Evolutionary conservation across 805 yeast species (phyloP).

Genomic region (Metschnikowia proteae): DNA sequence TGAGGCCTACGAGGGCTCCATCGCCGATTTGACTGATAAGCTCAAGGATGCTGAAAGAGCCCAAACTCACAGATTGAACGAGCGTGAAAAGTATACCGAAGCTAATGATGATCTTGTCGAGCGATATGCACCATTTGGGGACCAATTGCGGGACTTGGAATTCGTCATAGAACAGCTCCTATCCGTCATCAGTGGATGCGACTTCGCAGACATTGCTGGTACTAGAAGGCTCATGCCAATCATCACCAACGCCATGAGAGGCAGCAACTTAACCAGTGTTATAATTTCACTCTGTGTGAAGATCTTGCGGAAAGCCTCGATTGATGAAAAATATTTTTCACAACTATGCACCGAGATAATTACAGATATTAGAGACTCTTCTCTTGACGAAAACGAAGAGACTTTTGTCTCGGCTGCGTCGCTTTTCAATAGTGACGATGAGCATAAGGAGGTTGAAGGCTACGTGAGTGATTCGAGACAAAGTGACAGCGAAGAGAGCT

Average conservation of each 20-base stretch:
- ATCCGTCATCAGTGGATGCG: slow-evolving; percentile 63
- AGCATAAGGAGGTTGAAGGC: slow-evolving; percentile 21
- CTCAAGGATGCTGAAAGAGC: slow-evolving; percentile 10
- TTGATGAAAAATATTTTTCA: slow-evolving; percentile 79
- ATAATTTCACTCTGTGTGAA: slow-evolving; percentile 55
- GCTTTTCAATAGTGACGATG: slow-evolving; percentile 21
- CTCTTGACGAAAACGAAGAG: slow-evolving; percentile 36
- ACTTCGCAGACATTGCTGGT: slow-evolving; percentile 88
- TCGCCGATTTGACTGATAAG: slow-evolving; percentile 6
- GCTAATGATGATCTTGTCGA: slow-evolving; percentile 17
- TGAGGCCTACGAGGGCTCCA: slow-evolving; percentile 8
- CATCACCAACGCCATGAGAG: slow-evolving; percentile 48
- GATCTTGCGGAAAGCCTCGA: slow-evolving; percentile 66
- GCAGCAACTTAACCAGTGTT: slow-evolving; percentile 52
- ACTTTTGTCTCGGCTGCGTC: slow-evolving; percentile 27
- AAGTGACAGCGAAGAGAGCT: slow-evolving; percentile 25
- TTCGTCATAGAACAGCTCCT: slow-evolving; percentile 74
- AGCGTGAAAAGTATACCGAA: slow-evolving; percentile 12
- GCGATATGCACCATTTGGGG: slow-evolving; percentile 28
- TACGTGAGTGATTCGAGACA: slow-evolving; percentile 23
- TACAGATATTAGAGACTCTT: slow-evolving; percentile 75
- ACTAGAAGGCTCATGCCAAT: slow-evolving; percentile 66
- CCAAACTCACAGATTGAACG: slow-evolving; percentile 13
- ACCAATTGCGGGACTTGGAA: slow-evolving; percentile 57
- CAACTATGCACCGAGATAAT: slow-evolving; percentile 82